Percentiles rank a stretch among this genome's conserved stretches.
Evolutionary conservation across 495 filamentous ascomycete genomes (phyloP).

Genomic region (Echria macrotheca): DNA sequence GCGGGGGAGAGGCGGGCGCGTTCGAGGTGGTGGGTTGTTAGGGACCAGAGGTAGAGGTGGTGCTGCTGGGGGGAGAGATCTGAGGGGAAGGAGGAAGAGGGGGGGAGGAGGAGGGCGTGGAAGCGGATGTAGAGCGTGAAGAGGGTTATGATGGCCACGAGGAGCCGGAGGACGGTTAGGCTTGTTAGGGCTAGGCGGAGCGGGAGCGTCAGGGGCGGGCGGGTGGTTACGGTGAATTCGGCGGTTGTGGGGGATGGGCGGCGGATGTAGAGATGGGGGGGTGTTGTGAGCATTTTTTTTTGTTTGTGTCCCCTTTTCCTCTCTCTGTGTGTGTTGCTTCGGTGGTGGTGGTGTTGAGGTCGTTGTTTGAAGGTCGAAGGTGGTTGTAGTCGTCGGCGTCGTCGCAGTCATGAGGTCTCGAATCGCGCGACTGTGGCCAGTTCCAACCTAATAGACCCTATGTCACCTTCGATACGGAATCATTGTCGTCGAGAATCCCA

Average conservation of each 20-base stretch:
- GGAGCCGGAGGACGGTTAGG: constrained; percentile 44
- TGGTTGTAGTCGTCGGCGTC: too few relatives aligned
- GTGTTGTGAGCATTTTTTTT: constrained; percentile 44
- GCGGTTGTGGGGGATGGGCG: constrained; percentile 82
- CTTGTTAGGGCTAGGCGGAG: constrained; percentile 49
- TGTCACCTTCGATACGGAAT: too few relatives aligned
- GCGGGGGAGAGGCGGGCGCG: constrained; percentile 22
- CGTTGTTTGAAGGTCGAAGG: too few relatives aligned
- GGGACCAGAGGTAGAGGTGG: too few relatives aligned
- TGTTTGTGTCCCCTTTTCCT: constrained; percentile 1
- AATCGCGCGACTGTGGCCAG: too few relatives aligned
- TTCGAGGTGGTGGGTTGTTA: constrained; percentile 4
- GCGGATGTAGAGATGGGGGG: constrained; percentile 55
- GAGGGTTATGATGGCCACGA: constrained; percentile 28
- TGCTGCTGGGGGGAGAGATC: constrained; percentile 6
- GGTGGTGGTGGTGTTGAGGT: neutral
- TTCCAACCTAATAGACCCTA: too few relatives aligned
- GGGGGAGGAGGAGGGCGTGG: neutral
- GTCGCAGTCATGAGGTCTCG: too few relatives aligned
- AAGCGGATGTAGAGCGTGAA: constrained; percentile 32
- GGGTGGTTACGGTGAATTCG: constrained; percentile 79
- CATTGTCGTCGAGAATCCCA: too few relatives aligned
- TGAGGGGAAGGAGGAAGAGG: neutral
- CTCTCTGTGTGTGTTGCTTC: neutral
- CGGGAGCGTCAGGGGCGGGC: constrained; percentile 50